Evolutionary conservation across 495 filamentous ascomycete species (phyloP).

Genomic region (Aspergillus haitiensis): DNA sequence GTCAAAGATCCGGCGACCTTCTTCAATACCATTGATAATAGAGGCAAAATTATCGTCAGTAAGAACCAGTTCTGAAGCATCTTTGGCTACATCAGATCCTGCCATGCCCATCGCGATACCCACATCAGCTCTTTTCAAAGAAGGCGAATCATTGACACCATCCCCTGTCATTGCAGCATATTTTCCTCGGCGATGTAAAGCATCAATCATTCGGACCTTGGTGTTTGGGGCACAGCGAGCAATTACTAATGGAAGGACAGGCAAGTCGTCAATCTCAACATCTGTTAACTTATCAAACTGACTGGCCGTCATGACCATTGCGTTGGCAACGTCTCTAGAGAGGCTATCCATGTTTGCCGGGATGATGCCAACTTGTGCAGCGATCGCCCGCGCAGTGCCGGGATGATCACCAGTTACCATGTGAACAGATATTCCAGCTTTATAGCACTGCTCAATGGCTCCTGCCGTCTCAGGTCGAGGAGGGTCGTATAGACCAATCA

Average conservation of each 20-base stretch:
- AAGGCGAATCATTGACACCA: slow-evolving; percentile 84
- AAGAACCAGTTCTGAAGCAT: slow-evolving; percentile 79
- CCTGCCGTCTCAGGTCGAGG: slow-evolving; percentile 55
- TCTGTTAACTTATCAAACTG: slow-evolving; percentile 66
- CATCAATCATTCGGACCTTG: slow-evolving; percentile 78
- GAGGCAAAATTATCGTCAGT: slow-evolving; percentile 83
- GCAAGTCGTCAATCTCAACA: slow-evolving; percentile 63
- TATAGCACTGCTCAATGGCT: slow-evolving; percentile 61
- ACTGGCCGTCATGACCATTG: slow-evolving; percentile 69
- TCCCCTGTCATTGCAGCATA: slow-evolving; percentile 89
- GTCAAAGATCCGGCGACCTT: slow-evolving; percentile 71
- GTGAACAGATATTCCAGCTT: slow-evolving; percentile 70
- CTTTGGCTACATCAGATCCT: slow-evolving; percentile 83
- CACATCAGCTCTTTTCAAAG: slow-evolving; percentile 76
- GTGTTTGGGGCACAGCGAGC: slow-evolving; percentile 71
- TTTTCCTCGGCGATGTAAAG: slow-evolving; percentile 62
- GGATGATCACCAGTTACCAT: slow-evolving; percentile 74
- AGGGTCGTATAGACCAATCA: slow-evolving; percentile 74
- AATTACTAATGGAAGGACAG: slow-evolving; percentile 66
- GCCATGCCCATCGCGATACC: slow-evolving; percentile 81
- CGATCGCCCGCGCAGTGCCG: slow-evolving; percentile 65
- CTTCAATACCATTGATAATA: slow-evolving; percentile 72
- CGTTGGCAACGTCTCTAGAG: slow-evolving; percentile 55
- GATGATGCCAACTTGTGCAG: slow-evolving; percentile 66
- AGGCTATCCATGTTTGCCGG: slow-evolving; percentile 52